Base-by-base conservation (phyloP, 331 rosid genomes). In the Dryas integrifolia region DNA sequence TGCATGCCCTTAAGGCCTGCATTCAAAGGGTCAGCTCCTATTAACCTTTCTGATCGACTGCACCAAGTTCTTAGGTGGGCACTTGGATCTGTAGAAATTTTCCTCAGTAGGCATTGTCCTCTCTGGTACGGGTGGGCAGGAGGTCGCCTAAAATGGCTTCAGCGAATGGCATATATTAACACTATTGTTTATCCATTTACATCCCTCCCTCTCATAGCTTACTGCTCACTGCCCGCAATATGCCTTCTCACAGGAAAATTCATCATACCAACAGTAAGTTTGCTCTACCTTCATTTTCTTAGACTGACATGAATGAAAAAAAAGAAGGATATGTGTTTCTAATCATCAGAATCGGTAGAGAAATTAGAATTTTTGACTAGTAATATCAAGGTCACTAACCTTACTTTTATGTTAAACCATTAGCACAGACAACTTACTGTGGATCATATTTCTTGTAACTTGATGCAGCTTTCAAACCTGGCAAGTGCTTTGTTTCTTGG, bases 11-110 rank as follows among this genome's bases (percentile, higher is more conserved):
- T 85, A 55, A 95, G 97, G 87, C 96, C 97, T 76, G 97, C 99
- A 77, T 95, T 95, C 93, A 95, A 95, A 77, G 97, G 99, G 47
- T 92, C 99, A 15, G 98, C 98, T 0, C 97, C 98, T 46, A 89
- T 94, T 79, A 91, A 94, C 66, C 82, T 94, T 70, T 95, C 99
- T 2, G 99, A 95, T 81, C 76, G 99, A 63, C 82, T 95, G 87
- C 96, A 89, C 80, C 97, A 95, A 92, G 99, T 95, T 80, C 94
- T 95, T 69, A 88, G 97, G 58, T 95, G 99, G 99, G 99, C 97
- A 9, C 97, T 95, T 62, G 99, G 99, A 73, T 95, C 99, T 14
- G 96, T 95, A 76, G 99, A 95, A 86, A 95, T 95, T 77, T 95
- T 95, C 88, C 84, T 95, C n/a, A 95, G 99, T n/a, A 86, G 97